These are phyloP conservation scores for Raphidocelis subcapitata DNA, from an alignment of 139 green algal genomes.

Conservation along the genomic window DNA sequence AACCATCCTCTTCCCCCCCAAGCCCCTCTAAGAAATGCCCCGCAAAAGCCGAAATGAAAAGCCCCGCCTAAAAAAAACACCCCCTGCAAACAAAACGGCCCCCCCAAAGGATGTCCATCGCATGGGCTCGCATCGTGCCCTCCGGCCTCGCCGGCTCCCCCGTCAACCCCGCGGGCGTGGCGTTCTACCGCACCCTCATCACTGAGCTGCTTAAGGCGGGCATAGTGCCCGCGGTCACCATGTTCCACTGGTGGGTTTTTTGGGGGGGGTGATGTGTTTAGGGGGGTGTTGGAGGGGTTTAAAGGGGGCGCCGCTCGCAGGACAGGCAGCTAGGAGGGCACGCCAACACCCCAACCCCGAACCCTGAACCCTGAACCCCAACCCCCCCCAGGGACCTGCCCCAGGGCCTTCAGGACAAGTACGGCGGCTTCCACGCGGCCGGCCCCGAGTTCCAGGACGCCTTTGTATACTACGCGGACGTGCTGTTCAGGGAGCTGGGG, in stretches of 20 bases:
- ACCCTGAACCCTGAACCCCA: too few species aligned
- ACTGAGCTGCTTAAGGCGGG: constrained; percentile 39
- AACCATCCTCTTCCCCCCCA: too few species aligned
- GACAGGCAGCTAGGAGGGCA: too few species aligned
- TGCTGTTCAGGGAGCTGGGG: constrained; percentile 11
- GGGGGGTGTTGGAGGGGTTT: too few species aligned
- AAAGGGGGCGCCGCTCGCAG: too few species aligned
- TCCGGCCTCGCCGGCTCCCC: constrained; percentile 25
- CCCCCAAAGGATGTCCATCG: constrained; percentile 24
- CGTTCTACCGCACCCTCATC: constrained; percentile 53
- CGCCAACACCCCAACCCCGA: too few species aligned
- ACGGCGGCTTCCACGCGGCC: constrained; percentile 14
- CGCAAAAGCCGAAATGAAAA: too few species aligned
- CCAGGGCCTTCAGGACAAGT: constrained; percentile 24
- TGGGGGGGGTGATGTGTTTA: too few species aligned
- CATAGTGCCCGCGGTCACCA: constrained; percentile 52
- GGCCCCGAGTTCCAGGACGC: constrained; percentile 10
- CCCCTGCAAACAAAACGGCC: too few species aligned
- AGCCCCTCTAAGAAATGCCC: too few species aligned
- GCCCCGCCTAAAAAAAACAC: too few species aligned
- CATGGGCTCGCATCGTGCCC: constrained; percentile 50
- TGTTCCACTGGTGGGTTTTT: constrained; percentile 43
- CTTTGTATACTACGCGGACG: constrained; percentile 28
- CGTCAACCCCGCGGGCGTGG: constrained; percentile 35
- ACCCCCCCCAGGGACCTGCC: constrained; percentile 25